These are phyloP conservation scores for Aureobasidium sp. DNA, from an alignment of 2,329 filamentous ascomycete genomes.

Conservation along the genomic window DNA sequence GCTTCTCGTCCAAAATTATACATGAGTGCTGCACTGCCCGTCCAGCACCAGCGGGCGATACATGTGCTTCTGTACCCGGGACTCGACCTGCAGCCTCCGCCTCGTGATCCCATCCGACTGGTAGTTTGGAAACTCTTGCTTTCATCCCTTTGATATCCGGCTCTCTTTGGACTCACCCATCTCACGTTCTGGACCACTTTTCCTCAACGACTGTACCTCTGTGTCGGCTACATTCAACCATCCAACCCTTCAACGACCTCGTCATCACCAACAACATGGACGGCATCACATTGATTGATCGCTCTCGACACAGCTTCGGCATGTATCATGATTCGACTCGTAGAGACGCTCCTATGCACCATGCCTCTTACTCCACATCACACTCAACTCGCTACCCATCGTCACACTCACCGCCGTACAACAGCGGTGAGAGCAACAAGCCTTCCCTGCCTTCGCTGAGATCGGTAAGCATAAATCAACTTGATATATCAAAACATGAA, in stretches of 20 bases:
- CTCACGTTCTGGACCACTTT: not conserved
- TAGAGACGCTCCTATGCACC: slow-evolving; percentile 1
- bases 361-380: not conserved
- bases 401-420: slow-evolving; percentile 24
- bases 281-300: not conserved
- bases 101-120: slow-evolving; percentile 4
- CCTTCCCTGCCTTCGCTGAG: slow-evolving; percentile 28
- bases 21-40: slow-evolving; percentile 11
- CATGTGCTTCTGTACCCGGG: slow-evolving; percentile 8
- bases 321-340: slow-evolving; percentile 3
- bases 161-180: not conserved
- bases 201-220: not conserved
- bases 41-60: not conserved
- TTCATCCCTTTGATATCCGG: not conserved
- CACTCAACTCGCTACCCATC: not conserved
- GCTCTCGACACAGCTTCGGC: slow-evolving; percentile 6
- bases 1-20: slow-evolving; percentile 12
- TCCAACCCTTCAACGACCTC: not conserved
- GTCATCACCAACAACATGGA: slow-evolving; percentile 1
- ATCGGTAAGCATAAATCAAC: slow-evolving; percentile 19
- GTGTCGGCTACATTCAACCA: not conserved
- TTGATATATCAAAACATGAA: not conserved
- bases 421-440: slow-evolving; percentile 19
- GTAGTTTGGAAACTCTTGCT: not conserved
- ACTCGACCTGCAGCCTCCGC: slow-evolving; percentile 9